phyloP scores from a whole-genome alignment of 2,329 filamentous ascomycete genomes.

The Penicillium rolfsii region DNA sequence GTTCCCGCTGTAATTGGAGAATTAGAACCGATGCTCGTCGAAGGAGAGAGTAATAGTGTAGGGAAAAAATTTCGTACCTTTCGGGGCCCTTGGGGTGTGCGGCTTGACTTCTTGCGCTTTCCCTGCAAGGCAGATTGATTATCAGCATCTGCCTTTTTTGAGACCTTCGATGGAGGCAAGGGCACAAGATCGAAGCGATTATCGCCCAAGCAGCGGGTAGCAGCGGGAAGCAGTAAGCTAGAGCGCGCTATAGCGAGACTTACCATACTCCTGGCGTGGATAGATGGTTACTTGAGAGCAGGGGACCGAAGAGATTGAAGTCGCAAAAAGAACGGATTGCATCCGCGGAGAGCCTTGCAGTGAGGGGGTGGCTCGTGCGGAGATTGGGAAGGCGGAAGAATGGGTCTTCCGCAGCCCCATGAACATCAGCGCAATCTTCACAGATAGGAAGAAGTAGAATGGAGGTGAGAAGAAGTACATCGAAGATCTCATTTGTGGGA shows the following conservation, averaged over 20 bases:
- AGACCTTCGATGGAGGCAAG: background rate
- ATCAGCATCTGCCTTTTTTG: background rate
- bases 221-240: background rate
- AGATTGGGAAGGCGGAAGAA: slow-evolving; percentile 24
- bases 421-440: background rate
- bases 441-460: background rate
- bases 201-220: background rate
- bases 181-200: too few relatives aligned
- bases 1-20: slow-evolving; percentile 44
- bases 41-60: background rate
- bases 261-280: slow-evolving; percentile 20
- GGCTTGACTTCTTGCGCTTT: slow-evolving; percentile 86
- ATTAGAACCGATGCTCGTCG: background rate
- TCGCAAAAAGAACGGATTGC: slow-evolving; percentile 2
- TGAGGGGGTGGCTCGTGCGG: slow-evolving; percentile 27
- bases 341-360: slow-evolving; percentile 12
- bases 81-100: slow-evolving; percentile 78
- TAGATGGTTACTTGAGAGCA: background rate
- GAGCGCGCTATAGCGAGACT: background rate
- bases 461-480: too few relatives aligned
- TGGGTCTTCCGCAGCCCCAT: slow-evolving; percentile 15
- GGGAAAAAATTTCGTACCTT: slow-evolving; percentile 59
- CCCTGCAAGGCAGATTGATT: slow-evolving; percentile 58
- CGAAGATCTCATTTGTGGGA: background rate
- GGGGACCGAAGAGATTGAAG: background rate